phyloP scores from a whole-genome alignment of 2,329 filamentous ascomycete species.

The Bipolaris oryzae region DNA sequence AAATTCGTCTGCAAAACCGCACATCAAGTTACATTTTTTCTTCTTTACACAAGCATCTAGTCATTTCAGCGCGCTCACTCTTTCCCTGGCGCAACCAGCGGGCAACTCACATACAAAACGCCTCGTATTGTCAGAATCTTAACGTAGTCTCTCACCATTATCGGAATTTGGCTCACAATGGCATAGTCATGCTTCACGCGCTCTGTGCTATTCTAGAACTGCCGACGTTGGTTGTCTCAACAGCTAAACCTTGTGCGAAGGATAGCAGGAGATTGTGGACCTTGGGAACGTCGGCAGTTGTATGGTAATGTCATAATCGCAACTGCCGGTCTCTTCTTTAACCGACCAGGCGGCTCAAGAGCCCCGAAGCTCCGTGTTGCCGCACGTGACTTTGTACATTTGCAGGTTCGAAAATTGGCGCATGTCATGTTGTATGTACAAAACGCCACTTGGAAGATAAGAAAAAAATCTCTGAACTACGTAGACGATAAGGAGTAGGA shows the following conservation, averaged over 20 bases:
- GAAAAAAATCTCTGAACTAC: no score
- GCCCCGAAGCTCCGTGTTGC: constrained; percentile 1
- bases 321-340: constrained; percentile 23
- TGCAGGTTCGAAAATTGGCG: background rate
- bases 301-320: constrained; percentile 15
- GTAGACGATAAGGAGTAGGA: background rate
- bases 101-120: background rate
- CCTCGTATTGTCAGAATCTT: background rate
- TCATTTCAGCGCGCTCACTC: constrained; percentile 7
- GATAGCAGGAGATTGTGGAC: constrained; percentile 15
- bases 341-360: background rate
- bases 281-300: constrained; percentile 25
- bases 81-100: constrained; percentile 2
- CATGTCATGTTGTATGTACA: background rate
- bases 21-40: background rate
- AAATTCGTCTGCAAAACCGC: constrained; percentile 1
- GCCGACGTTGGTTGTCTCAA: constrained; percentile 15
- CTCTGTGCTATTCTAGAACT: constrained; percentile 22
- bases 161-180: background rate
- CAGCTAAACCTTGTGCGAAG: constrained; percentile 16
- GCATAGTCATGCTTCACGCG: background rate
- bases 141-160: constrained; percentile 7
- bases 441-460: background rate
- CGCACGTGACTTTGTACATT: constrained; percentile 9
- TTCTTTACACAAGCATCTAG: constrained; percentile 8